phyloP scores from a whole-genome alignment of 2,329 filamentous ascomycete genomes.

The Cryphonectria carpinicola region DNA sequence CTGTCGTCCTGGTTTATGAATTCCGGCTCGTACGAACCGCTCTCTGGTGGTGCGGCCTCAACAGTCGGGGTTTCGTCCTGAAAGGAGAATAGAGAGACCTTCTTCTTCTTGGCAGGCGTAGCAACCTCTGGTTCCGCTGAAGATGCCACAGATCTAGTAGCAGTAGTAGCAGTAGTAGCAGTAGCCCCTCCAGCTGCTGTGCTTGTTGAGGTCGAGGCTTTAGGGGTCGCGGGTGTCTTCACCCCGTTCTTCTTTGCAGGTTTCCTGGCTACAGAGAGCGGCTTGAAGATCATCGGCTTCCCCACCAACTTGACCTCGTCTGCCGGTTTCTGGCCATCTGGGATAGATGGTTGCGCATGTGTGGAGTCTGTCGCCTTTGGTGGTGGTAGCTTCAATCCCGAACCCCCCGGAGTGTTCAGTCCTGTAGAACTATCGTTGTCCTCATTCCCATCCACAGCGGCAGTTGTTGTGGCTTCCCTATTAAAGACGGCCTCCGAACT shows the following conservation, averaged over 20 bases:
- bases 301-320: slow-evolving; percentile 71
- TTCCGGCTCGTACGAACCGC: slow-evolving; percentile 43
- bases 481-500: slow-evolving; percentile 82
- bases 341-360: slow-evolving; percentile 52
- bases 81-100: slow-evolving; percentile 73
- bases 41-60: slow-evolving; percentile 30
- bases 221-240: slow-evolving; percentile 28
- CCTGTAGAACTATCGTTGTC: slow-evolving; percentile 33
- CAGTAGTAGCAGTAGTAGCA: slow-evolving; percentile 1
- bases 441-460: slow-evolving; percentile 26
- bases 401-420: slow-evolving; percentile 21
- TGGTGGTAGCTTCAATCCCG: slow-evolving; percentile 43
- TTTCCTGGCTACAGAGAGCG: slow-evolving; percentile 80
- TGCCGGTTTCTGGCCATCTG: slow-evolving; percentile 60
- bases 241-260: slow-evolving; percentile 65
- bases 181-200: slow-evolving; percentile 22
- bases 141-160: slow-evolving; percentile 13
- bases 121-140: slow-evolving; percentile 28
- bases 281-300: slow-evolving; percentile 86
- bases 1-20: slow-evolving; percentile 36
- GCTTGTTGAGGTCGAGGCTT: slow-evolving; percentile 28
- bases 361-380: slow-evolving; percentile 38
- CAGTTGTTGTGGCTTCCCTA: slow-evolving; percentile 48
- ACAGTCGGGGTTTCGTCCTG: slow-evolving; percentile 45
- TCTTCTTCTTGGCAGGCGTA: slow-evolving; percentile 47